These are phyloP conservation scores for Backusella liffmaniae DNA, from an alignment of 192 early-diverging fungal genomes.

Conservation along the genomic window DNA sequence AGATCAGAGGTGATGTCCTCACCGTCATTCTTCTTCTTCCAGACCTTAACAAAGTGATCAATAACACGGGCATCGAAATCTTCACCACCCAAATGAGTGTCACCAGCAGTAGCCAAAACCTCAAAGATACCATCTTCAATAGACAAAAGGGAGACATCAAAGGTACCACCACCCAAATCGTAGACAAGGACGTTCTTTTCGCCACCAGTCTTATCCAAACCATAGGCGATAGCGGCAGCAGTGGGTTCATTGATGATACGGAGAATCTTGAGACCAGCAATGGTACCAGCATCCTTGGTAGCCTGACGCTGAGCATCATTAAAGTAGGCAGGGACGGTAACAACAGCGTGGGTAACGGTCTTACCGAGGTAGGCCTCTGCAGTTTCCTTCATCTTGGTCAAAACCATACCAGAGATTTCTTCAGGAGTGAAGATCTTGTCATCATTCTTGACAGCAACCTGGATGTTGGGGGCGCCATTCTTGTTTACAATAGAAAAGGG, in stretches of 20 bases:
- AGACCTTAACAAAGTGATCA: conserved; percentile 85
- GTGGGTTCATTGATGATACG: conserved; percentile 97
- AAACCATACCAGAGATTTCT: conserved; percentile 96
- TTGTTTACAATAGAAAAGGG: conserved; percentile 82
- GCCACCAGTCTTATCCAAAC: conserved; percentile 88
- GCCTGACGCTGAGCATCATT: conserved; percentile 91
- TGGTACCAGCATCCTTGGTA: conserved; percentile 88
- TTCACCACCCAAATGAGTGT: conserved; percentile 99
- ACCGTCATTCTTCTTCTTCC: conserved; percentile 79
- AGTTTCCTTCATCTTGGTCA: conserved; percentile 88
- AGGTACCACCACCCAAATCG: conserved; percentile 97
- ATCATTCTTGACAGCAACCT: conserved; percentile 79
- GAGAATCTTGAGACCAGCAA: conserved; percentile 78
- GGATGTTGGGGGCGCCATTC: conserved; percentile 74
- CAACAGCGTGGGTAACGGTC: conserved; percentile 81
- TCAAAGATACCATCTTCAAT: conserved; percentile 98
- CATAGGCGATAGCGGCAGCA: conserved; percentile 98
- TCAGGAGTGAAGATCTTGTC: conserved; percentile 83
- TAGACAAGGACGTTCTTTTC: conserved; percentile 94
- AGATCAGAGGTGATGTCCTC: conserved; percentile 79
- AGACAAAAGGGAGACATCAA: conserved; percentile 93
- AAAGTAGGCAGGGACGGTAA: conserved; percentile 93
- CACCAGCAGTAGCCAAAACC: conserved; percentile 96
- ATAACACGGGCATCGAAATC: conserved; percentile 98
- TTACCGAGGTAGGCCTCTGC: conserved; percentile 81